Base-by-base conservation (phyloP, 805 yeast species). In the Lipomyces mesembrius region DNA sequence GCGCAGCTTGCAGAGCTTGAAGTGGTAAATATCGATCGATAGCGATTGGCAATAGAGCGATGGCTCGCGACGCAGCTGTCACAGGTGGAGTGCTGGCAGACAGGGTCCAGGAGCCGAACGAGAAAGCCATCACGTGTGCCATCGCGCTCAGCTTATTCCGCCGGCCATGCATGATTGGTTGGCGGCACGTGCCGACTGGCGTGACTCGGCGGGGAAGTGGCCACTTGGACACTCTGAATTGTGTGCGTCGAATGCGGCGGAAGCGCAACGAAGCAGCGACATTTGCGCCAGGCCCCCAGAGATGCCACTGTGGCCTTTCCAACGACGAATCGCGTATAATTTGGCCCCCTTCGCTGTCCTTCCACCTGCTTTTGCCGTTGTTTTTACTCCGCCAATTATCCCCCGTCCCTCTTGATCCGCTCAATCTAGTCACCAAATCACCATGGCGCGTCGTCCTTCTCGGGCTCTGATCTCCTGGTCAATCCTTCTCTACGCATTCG, bases 401-500 rank as follows among this genome's bases (percentile, higher is more conserved):
- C 17, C 22, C 14, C 34, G 22, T n/a, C 27, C 25, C 12, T 53
- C 27, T 22, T 51, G 57, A 59, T 51, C 35, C 20, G 32, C 25
- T 29, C 22, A 11, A 20, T 22, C n/a, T 25, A 22, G 27, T 51
- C 39, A 55, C 8, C 2, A 25, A 29, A 29, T 6, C 49, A 60
- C 59, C 35, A 68, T 68, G 71, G 70, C 68, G 27, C 49, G 70
- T 17, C 22, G 62, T 49, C 60, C 66, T 17, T 68, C 74, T 5
- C 65, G 68, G 53, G 61, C 69, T 32, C 56, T 62, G 57, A 54
- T 73, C 63, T 71, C 77, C 35, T 74, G 77, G 77, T 74, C 76
- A 67, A 71, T 78, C 25, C 60, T 77, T 66, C 64, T 77, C 62
- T 79, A 77, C 73, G 77, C 79, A 25, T 60, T 77, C 60, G 73